Evolutionary conservation across 2,329 filamentous ascomycete species (phyloP).

Genomic region (Epichloe elymi): DNA sequence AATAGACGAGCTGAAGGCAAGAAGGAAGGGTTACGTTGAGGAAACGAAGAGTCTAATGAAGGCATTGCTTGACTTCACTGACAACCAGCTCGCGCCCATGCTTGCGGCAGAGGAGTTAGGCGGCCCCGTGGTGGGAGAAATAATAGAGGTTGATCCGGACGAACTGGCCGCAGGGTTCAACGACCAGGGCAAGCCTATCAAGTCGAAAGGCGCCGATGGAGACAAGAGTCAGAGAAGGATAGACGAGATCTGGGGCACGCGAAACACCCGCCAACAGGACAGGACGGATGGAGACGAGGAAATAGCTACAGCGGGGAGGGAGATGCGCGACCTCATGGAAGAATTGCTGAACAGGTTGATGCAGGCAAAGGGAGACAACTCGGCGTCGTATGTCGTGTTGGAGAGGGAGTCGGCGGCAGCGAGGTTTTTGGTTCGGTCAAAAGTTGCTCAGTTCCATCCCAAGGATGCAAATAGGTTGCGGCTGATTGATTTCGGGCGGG

Average conservation of each 20-base stretch:
- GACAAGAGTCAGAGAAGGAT: slow-evolving; percentile 46
- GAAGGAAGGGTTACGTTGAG: slow-evolving; percentile 45
- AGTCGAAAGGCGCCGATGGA: slow-evolving; percentile 26
- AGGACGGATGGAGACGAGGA: slow-evolving; percentile 27
- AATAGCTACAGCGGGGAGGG: slow-evolving; percentile 35
- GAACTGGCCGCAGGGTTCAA: slow-evolving; percentile 48
- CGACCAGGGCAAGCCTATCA: slow-evolving; percentile 42
- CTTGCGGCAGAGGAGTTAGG: slow-evolving; percentile 74
- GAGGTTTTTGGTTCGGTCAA: slow-evolving; percentile 50
- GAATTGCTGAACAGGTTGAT: slow-evolving; percentile 45
- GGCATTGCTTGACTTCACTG: slow-evolving; percentile 57
- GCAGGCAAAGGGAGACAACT: slow-evolving; percentile 39
- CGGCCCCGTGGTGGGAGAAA: slow-evolving; percentile 67
- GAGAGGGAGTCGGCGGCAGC: slow-evolving; percentile 47
- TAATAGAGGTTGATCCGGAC: slow-evolving; percentile 49
- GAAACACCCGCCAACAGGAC: slow-evolving; percentile 8
- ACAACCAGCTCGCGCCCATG: slow-evolving; percentile 57
- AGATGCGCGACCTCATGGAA: slow-evolving; percentile 49
- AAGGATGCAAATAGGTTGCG: slow-evolving; percentile 46
- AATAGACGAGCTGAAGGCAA: slow-evolving; percentile 44
- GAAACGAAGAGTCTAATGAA: slow-evolving; percentile 49
- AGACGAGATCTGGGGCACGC: slow-evolving; percentile 47
- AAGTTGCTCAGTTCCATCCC: slow-evolving; percentile 53
- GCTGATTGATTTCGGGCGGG: slow-evolving; percentile 50
- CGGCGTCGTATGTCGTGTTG: slow-evolving; percentile 45